Evolutionary conservation across 1,284 basidiomycete genomes (phyloP), one percentile per base, ranked within the genome.

Genomic region (Apiotrichum sp.): DNA sequence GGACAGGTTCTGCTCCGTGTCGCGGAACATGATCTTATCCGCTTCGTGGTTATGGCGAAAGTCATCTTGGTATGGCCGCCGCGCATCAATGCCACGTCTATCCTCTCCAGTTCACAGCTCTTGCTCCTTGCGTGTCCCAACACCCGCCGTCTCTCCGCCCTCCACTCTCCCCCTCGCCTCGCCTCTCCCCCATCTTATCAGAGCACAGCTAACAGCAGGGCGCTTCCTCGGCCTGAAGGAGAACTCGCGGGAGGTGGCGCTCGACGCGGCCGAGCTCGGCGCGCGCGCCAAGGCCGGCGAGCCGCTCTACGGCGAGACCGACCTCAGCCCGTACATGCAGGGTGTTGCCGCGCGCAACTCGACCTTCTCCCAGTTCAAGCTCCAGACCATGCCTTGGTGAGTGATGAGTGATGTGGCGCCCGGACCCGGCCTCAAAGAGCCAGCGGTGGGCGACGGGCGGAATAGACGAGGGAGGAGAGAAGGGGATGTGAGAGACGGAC

Each of bases 201-300:
- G 11, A 8, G 31, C 22, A 16, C 35, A 35, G 4, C 47, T 53
- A 29, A 56, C 58, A 35, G 38, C 67, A 92, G 93, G 87, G 77
- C 92, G 95, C 45, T 95, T 98, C 82, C 93, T 90, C 90, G 95
- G 95, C 50, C 93, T 90, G 88, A 80, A 82, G 29, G 95, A 98
- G 80, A 99, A 99, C 79, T 84, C 83, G 63, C 79, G 82, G 22
- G 93, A 97, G 73, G 82, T 86, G 65, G 82, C 82, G 57, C 80
- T 79, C 74, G 93, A 96, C 73, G 71, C 85, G 50, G 79, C 80
- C 31, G 93, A 96, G 74, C 78, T 96, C 48, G 83, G 82, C 43
- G 83, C 86, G 61, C 83, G 82, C 40, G 86, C 83, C 11, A 77
- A 77, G 61, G 82, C 85, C 62, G 91, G 91, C 53, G 84, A 89